Base-by-base conservation (phyloP, 331 rosid species). In the Cydonia oblonga region DNA sequence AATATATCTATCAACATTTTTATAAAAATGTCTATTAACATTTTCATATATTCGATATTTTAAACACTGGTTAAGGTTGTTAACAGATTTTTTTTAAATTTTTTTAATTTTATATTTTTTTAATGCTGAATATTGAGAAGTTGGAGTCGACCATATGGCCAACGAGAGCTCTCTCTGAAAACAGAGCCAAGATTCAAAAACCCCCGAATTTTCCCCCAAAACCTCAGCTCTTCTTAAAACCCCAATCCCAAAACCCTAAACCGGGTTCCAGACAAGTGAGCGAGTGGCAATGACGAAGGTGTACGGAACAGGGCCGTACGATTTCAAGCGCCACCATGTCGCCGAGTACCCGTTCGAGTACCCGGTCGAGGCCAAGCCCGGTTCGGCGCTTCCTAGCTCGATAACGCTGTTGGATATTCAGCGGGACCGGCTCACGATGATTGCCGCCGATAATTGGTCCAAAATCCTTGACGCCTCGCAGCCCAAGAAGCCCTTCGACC, bases 311-410 rank as follows among this genome's bases (percentile, higher is more conserved):
- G 99, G 97, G 6, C 76, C 65, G 6, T 95, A 76, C 79, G 97
- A 95, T 75, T 95, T 95, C 86, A 90, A 89, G 79, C 96, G 97
- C 13, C 99, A 95, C 83, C 82, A 87, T 42, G 99, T 95, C 7
- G 99, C 99, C 5, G 99, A 95, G 90, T 95, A 91, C 74, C 96
- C 96, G 6, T 66, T 85, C 22, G 92, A 86, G 32, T 18, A 73
- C 9, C 79, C 89, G 3, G 86, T 58, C 12, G 96, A 88, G 77
- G 63, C 90, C 11, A 84, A 89, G 56, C 78, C 90, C 5, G 87
- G 96, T 1, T 79, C 88, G 9, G 75, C 80, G 22, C 77, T 88
- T 16, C 84, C 92, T 18, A 89, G 85, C 84, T 74, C 89, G 26
- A 89, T 95, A 19, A 95, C 98, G 0, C 71, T 95, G 9, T 88